phyloP scores from a whole-genome alignment of 1,284 basidiomycete genomes.

The Schizophyllum amplum region DNA sequence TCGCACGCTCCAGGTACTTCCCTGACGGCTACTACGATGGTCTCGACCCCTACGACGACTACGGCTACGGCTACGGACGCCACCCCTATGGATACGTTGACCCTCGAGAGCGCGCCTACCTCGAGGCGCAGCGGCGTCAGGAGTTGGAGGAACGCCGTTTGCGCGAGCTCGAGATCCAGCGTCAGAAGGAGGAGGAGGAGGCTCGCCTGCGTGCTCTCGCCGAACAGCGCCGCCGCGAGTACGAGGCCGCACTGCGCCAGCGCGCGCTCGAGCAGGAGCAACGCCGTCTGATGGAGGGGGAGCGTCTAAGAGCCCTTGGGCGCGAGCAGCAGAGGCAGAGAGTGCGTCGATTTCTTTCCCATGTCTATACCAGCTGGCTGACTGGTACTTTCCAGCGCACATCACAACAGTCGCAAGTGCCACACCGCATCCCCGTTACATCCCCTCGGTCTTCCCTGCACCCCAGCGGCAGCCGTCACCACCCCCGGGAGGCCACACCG shows the following conservation, averaged over 20 bases:
- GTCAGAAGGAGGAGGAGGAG: neutral
- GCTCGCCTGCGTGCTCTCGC: neutral
- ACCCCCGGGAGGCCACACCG: too few species aligned
- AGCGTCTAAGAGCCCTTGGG: slow-evolving; percentile 1
- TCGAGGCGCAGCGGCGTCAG: slow-evolving; percentile 8
- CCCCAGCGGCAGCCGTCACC: neutral
- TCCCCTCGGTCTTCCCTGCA: neutral
- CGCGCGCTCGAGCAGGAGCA: slow-evolving; percentile 8
- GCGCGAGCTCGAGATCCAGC: neutral
- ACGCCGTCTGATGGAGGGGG: slow-evolving; percentile 1
- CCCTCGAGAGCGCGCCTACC: slow-evolving; percentile 9
- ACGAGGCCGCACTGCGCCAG: neutral
- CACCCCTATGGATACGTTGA: slow-evolving; percentile 3
- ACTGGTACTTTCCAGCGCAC: neutral
- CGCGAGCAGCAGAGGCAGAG: neutral
- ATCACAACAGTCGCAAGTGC: slow-evolving; percentile 1
- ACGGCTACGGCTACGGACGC: slow-evolving; percentile 1
- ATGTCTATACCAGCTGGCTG: neutral
- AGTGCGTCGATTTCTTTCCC: slow-evolving; percentile 4
- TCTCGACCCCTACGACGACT: slow-evolving; percentile 9
- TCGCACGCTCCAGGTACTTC: slow-evolving; percentile 8
- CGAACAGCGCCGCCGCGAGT: neutral
- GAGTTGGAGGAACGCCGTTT: neutral
- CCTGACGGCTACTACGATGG: slow-evolving; percentile 10
- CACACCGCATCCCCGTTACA: neutral